phyloP scores from a whole-genome alignment of 768 basidiomycete genomes.

The Pisolithus sp. region DNA sequence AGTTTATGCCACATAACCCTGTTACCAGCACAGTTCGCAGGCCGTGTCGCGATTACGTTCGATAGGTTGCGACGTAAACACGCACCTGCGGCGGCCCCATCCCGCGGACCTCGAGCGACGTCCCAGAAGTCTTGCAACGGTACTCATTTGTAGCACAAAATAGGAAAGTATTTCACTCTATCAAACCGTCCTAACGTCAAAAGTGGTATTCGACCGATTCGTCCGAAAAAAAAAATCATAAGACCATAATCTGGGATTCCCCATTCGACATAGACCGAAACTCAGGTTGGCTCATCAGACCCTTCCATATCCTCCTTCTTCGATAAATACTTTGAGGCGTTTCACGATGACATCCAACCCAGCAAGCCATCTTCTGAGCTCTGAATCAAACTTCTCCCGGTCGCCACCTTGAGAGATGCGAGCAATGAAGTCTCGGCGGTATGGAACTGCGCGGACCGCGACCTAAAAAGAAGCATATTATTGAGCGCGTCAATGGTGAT shows the following conservation, averaged over 20 bases:
- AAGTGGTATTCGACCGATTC: neutral
- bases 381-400: conserved; percentile 50
- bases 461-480: conserved; percentile 30
- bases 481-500: conserved; percentile 1
- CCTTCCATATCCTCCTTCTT: conserved; percentile 51
- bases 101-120: neutral
- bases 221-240: neutral
- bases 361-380: conserved; percentile 55
- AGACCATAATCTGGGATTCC: conserved; percentile 9
- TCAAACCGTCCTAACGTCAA: neutral
- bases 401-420: conserved; percentile 59
- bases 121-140: neutral
- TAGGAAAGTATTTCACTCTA: neutral
- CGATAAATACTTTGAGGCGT: conserved; percentile 49
- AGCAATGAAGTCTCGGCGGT: conserved; percentile 56
- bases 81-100: neutral
- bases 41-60: neutral
- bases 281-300: conserved; percentile 29
- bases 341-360: conserved; percentile 52
- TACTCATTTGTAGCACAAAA: neutral
- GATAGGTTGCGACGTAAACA: neutral
- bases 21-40: neutral
- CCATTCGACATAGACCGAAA: conserved; percentile 8
- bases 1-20: neutral
- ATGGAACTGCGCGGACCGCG: conserved; percentile 56